Evolutionary conservation across 2,329 filamentous ascomycete species (phyloP).

Genomic region (Drechslera avenae): DNA sequence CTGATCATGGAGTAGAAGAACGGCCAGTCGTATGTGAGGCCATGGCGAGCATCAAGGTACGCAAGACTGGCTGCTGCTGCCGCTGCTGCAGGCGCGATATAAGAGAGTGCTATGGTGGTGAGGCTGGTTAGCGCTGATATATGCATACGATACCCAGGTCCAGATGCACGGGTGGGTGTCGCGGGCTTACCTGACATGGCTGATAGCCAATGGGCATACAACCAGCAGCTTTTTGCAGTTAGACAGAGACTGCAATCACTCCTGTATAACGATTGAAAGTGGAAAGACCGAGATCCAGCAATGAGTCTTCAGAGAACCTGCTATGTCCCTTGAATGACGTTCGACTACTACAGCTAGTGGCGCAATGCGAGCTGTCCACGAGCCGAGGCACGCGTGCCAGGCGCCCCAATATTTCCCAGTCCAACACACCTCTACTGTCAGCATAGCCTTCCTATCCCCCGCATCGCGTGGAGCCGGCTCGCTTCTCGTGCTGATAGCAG

Average conservation of each 20-base stretch:
- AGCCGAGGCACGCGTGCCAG: conserved; percentile 15
- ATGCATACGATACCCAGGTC: background rate
- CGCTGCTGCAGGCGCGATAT: conserved; percentile 39
- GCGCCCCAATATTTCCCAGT: conserved; percentile 2
- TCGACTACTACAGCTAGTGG: conserved; percentile 4
- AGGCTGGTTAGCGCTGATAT: background rate
- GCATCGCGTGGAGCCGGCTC: too few relatives aligned
- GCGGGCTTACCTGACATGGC: conserved; percentile 11
- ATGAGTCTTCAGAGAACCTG: background rate
- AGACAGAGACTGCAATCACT: background rate
- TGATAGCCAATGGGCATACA: background rate
- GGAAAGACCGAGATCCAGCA: background rate
- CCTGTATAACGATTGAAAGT: background rate
- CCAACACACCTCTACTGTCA: background rate
- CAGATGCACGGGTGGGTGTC: background rate
- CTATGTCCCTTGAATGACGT: conserved; percentile 10
- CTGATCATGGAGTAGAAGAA: conserved; percentile 63
- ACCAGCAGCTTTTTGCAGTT: background rate
- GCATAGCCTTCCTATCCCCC: too few relatives aligned
- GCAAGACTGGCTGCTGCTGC: conserved; percentile 54
- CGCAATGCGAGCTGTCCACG: conserved; percentile 5
- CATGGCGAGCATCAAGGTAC: conserved; percentile 72
- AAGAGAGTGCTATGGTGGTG: conserved; percentile 29
- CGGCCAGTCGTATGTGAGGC: conserved; percentile 64
- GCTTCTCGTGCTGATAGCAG: too few relatives aligned